Evolutionary conservation across 148 eudicot genomes (phyloP), one percentile per base, ranked within the genome.

Genomic region (Chenopodium quinoa): DNA sequence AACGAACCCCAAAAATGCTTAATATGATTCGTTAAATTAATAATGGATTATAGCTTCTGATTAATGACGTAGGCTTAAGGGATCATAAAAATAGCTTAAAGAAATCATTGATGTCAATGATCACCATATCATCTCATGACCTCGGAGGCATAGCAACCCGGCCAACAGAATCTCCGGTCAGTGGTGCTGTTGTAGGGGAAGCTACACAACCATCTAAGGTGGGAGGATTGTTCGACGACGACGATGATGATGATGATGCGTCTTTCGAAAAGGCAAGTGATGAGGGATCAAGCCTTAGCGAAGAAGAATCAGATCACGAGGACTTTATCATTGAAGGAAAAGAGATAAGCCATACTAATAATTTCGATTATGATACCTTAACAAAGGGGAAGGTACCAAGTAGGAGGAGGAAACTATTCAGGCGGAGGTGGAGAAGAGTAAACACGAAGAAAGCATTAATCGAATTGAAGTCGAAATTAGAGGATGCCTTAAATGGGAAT

Each of bases 391-490:
- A 48, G 29, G 63, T 79, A 8, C 71, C 52, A 16, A 81, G 52
- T 46, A 48, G 65, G 31, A 85, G 71, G 58, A 67, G 19, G 50
- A 78, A 81, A 29, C 27, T 73, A 40, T 73, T 85, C 2, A 67
- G 60, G n/a, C 32, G 34, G 37, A 64, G 37, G 10, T 29, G 70
- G 62, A 73, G 74, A 48, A 78, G 70, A 46, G 64, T 64, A 0
- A 85, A 73, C 31, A 34, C 44, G 0, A 54, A 66, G 25, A 85
- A 73, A 48, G 64, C 81, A 74, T 78, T 85, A 48, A 32, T 78
- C 40, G 91, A 92, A 47, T 86, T 95, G 9, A 86, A 90, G 10
- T 75, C 85, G 71, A 81, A 47, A 71, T 89, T 95, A 25, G 92
- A 93, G 83, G 92, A 91, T 73, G 91, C 92, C 16, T 84, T 95